These are phyloP conservation scores for Fomes fomentarius DNA, from an alignment of 1,284 basidiomycete genomes.

Conservation along the genomic window DNA sequence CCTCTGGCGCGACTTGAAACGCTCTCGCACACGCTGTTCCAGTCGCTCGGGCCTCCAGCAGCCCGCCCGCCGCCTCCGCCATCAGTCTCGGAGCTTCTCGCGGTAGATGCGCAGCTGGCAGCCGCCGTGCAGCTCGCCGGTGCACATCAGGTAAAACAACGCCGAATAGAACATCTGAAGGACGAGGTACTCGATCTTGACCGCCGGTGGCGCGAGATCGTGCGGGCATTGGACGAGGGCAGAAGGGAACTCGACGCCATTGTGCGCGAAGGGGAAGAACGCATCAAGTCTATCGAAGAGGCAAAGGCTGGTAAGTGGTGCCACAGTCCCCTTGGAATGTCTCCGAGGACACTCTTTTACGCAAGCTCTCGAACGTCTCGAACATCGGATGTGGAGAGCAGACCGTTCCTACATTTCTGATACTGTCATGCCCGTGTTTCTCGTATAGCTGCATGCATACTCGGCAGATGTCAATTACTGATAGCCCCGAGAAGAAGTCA, in stretches of 20 bases:
- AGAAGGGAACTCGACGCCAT: slow-evolving; percentile 68
- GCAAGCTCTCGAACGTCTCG: no score
- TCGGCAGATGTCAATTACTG: no score
- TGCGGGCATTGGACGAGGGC: slow-evolving; percentile 62
- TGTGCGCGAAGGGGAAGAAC: slow-evolving; percentile 71
- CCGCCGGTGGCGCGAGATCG: slow-evolving; percentile 64
- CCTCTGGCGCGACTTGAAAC: slow-evolving; percentile 65
- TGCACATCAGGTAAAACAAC: slow-evolving; percentile 73
- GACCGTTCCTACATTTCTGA: no score
- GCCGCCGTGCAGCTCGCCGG: slow-evolving; percentile 66
- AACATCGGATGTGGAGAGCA: no score
- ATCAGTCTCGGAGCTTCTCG: slow-evolving; percentile 59
- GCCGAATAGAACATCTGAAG: slow-evolving; percentile 70
- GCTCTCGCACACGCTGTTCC: slow-evolving; percentile 71
- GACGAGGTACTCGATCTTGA: slow-evolving; percentile 71
- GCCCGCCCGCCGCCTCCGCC: slow-evolving; percentile 65
- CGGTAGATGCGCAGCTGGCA: slow-evolving; percentile 64
- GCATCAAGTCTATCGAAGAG: slow-evolving; percentile 66
- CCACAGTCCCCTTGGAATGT: no score
- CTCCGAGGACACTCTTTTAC: no score
- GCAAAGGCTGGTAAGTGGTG: slow-evolving; percentile 72
- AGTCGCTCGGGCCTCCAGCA: slow-evolving; percentile 68
- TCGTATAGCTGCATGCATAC: no score
- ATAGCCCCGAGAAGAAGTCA: no score
- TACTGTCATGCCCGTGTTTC: no score